phyloP scores from a whole-genome alignment of 768 basidiomycete species.

The Podaxis mareebaensis region DNA sequence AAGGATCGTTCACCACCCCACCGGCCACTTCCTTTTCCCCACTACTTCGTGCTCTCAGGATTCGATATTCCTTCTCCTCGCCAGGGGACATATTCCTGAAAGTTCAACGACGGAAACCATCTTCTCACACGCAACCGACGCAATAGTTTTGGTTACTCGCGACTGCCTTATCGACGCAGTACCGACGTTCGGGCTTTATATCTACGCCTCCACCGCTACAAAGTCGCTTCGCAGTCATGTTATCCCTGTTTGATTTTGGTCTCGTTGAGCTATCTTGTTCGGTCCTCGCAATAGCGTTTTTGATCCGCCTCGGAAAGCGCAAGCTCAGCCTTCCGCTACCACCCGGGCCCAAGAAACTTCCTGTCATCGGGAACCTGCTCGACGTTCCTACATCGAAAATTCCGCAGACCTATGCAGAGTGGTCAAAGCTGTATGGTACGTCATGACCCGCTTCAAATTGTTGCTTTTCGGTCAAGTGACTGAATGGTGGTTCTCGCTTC shows the following conservation, averaged over 20 bases:
- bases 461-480: neutral
- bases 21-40: too few relatives aligned
- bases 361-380: slow-evolving; percentile 28
- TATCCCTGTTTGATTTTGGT: neutral
- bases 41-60: too few relatives aligned
- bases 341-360: slow-evolving; percentile 29
- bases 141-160: neutral
- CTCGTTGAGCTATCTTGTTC: neutral
- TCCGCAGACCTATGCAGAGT: slow-evolving; percentile 26
- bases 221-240: neutral
- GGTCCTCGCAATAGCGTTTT: neutral
- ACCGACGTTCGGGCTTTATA: neutral
- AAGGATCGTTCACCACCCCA: too few relatives aligned
- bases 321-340: slow-evolving; percentile 21
- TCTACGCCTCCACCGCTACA: neutral
- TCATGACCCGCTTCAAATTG: neutral
- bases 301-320: neutral
- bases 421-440: slow-evolving; percentile 26
- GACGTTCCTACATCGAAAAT: slow-evolving; percentile 22
- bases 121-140: neutral
- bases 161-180: too few relatives aligned
- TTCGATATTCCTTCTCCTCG: too few relatives aligned
- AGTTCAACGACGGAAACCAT: neutral
- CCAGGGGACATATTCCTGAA: neutral
- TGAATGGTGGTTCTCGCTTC: neutral